phyloP scores from a whole-genome alignment of 1,284 basidiomycete species.

The Fomitopsis betulina region DNA sequence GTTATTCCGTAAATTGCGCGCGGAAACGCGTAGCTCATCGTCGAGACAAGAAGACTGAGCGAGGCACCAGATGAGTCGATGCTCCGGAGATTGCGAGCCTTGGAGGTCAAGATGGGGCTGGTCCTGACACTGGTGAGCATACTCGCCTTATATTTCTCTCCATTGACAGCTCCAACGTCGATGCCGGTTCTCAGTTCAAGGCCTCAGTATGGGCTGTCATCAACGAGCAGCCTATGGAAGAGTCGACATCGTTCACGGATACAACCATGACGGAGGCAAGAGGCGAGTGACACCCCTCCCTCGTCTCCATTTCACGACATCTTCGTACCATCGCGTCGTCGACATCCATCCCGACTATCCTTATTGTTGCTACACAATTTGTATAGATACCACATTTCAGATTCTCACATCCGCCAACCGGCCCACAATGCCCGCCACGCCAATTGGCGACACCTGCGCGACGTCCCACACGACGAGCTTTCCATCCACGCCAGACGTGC shows the following conservation, averaged over 20 bases:
- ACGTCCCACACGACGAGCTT: constrained; percentile 90
- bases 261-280: constrained; percentile 32
- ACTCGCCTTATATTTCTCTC: background rate
- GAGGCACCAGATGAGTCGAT: constrained; percentile 73
- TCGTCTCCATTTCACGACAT: background rate
- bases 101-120: constrained; percentile 95
- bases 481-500: constrained; percentile 94
- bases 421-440: constrained; percentile 21
- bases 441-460: constrained; percentile 40
- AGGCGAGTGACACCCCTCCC: constrained; percentile 2
- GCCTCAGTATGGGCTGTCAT: constrained; percentile 94
- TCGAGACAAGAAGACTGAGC: constrained; percentile 52
- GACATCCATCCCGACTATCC: background rate
- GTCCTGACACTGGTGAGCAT: constrained; percentile 78
- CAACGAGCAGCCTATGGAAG: constrained; percentile 72
- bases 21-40: constrained; percentile 40
- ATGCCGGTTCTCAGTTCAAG: constrained; percentile 62
- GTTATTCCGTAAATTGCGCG: background rate
- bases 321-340: background rate
- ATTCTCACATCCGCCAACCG: constrained; percentile 44
- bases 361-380: constrained; percentile 12
- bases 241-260: constrained; percentile 28
- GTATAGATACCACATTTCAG: constrained; percentile 31
- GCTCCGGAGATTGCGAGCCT: constrained; percentile 71
- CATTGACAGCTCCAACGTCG: background rate